A percentile compares a stretch with the other conserved stretches of the same genome.
Evolutionary conservation across 1,284 basidiomycete genomes (phyloP).

Genomic region (Cerioporus squamosus): DNA sequence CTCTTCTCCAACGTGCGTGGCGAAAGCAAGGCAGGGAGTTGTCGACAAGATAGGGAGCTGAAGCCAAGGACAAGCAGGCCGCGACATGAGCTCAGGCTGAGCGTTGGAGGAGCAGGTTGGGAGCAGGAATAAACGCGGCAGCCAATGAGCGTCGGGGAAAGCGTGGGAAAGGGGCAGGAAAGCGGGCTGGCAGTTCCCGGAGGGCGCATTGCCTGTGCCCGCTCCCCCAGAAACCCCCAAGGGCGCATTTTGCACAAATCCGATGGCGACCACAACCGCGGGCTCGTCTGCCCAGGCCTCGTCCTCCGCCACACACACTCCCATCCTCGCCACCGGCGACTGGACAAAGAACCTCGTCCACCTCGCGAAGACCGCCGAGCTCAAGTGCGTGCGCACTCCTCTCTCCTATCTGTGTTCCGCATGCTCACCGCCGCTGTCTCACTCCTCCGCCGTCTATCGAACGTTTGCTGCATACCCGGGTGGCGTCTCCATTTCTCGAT

Average conservation of each 20-base stretch:
- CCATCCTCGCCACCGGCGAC: slow-evolving; percentile 74
- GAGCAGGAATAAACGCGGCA: neutral
- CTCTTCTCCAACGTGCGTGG: no score
- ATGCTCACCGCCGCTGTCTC: neutral
- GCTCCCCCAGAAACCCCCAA: slow-evolving; percentile 31
- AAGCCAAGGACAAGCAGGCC: neutral
- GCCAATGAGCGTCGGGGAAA: slow-evolving; percentile 6
- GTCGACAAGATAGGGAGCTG: neutral
- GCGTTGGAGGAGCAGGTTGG: no score
- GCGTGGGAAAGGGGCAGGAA: slow-evolving; percentile 20
- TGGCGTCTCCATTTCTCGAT: neutral
- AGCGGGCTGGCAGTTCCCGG: slow-evolving; percentile 28
- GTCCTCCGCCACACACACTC: slow-evolving; percentile 31
- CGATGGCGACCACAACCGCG: slow-evolving; percentile 29
- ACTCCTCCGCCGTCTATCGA: neutral
- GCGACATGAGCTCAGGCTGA: neutral
- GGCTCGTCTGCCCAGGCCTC: slow-evolving; percentile 25
- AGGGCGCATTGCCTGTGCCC: slow-evolving; percentile 18
- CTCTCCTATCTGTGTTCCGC: neutral
- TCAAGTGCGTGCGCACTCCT: slow-evolving; percentile 69
- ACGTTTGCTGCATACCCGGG: neutral
- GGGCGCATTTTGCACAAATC: slow-evolving; percentile 23
- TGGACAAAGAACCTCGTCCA: slow-evolving; percentile 85
- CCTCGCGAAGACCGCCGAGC: slow-evolving; percentile 79
- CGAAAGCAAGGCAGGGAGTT: no score